A percentile compares a stretch with the other conserved stretches of the same genome.
Evolutionary conservation across 139 green algal species (phyloP).

Genomic region (Haematococcus lacustris): DNA sequence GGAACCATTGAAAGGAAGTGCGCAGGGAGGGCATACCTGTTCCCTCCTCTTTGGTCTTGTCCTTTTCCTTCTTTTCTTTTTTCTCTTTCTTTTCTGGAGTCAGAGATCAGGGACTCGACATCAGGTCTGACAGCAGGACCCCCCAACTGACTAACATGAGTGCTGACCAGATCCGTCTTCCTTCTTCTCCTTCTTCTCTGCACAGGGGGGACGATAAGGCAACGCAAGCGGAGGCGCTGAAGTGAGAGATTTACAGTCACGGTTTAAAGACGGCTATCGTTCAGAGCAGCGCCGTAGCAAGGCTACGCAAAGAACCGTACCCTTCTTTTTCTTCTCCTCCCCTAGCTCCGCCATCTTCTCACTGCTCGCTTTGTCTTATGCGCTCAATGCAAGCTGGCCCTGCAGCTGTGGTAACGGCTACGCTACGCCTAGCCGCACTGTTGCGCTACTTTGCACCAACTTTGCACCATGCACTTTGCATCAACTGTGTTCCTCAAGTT

Average conservation of each 20-base stretch:
- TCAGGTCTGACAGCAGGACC: too few relatives aligned
- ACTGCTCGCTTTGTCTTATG: too few relatives aligned
- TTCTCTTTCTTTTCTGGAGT: slow-evolving; percentile 41
- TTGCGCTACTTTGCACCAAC: too few relatives aligned
- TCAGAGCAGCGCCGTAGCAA: background rate
- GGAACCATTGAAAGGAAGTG: too few relatives aligned
- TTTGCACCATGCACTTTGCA: too few relatives aligned
- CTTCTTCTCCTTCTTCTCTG: background rate
- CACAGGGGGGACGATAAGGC: background rate
- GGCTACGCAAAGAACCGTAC: background rate
- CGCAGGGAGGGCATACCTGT: slow-evolving; percentile 32
- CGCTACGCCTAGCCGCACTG: too few relatives aligned
- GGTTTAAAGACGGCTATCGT: too few relatives aligned
- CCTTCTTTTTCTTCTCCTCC: background rate
- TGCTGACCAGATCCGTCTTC: too few relatives aligned
- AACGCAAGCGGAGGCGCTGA: background rate
- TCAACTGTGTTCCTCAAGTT: too few relatives aligned
- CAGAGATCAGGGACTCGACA: slow-evolving; percentile 6
- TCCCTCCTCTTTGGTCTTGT: slow-evolving; percentile 46
- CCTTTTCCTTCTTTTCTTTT: slow-evolving; percentile 51
- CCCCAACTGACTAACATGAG: too few relatives aligned
- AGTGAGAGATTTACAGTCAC: background rate
- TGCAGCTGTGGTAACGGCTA: too few relatives aligned
- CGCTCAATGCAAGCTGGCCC: too few relatives aligned
- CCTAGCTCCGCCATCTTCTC: background rate